phyloP scores from a whole-genome alignment of 2,329 filamentous ascomycete species.

The Botryotinia convoluta region DNA sequence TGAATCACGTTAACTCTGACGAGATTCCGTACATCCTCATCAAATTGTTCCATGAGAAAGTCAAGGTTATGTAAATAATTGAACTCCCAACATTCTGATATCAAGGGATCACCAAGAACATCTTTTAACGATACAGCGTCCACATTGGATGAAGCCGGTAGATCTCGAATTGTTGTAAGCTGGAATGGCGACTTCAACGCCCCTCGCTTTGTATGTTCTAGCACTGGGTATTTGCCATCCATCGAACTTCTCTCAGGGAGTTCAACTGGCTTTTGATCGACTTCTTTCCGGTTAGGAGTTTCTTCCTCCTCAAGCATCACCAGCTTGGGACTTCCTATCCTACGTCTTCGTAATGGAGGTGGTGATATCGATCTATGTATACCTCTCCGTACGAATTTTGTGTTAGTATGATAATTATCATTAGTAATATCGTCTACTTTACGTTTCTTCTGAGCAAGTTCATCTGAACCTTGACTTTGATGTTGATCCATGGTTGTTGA shows the following conservation, averaged over 20 bases:
- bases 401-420: background rate
- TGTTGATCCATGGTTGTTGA: conserved; percentile 26
- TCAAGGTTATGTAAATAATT: conserved; percentile 56
- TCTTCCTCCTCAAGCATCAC: background rate
- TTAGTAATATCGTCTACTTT: conserved; percentile 21
- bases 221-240: background rate
- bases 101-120: conserved; percentile 60
- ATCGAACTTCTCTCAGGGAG: background rate
- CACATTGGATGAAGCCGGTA: conserved; percentile 51
- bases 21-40: conserved; percentile 51
- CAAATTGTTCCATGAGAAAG: conserved; percentile 56
- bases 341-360: conserved; percentile 30
- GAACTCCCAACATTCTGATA: conserved; percentile 53
- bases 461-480: conserved; percentile 18
- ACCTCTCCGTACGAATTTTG: background rate
- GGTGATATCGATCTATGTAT: conserved; percentile 34
- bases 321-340: background rate
- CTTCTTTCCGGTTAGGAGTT: background rate
- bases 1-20: conserved; percentile 59
- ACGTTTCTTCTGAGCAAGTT: conserved; percentile 33
- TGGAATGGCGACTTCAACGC: conserved; percentile 52
- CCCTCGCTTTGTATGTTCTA: conserved; percentile 1
- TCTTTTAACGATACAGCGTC: conserved; percentile 55
- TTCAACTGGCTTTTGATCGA: background rate
- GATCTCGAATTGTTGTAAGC: conserved; percentile 55